phyloP scores from a whole-genome alignment of 768 basidiomycete genomes.

The Mycena venus region DNA sequence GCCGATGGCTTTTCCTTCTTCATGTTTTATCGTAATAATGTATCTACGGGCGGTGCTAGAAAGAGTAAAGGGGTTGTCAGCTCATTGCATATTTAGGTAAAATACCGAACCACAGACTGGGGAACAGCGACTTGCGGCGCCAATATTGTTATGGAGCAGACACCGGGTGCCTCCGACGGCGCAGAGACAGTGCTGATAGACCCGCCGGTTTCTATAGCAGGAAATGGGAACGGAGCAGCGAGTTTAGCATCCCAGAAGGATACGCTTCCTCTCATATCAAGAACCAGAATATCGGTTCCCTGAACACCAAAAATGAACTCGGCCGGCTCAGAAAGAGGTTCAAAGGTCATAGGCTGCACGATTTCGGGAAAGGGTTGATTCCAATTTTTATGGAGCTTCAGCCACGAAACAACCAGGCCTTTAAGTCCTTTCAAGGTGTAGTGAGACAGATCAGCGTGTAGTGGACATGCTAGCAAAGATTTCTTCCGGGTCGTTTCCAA shows the following conservation, averaged over 20 bases:
- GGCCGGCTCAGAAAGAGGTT: not conserved
- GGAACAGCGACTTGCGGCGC: not conserved
- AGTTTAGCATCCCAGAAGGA: conserved; percentile 20
- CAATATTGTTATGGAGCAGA: not conserved
- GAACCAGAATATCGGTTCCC: conserved; percentile 26
- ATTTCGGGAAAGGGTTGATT: not conserved
- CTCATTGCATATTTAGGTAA: not conserved
- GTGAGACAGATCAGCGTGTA: conserved; percentile 9
- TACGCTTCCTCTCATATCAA: not conserved
- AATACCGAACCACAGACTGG: not conserved
- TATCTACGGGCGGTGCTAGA: not conserved
- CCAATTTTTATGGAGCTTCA: conserved; percentile 24
- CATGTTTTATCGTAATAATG: conserved; percentile 21
- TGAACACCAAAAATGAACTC: conserved; percentile 22
- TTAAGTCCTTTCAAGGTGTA: conserved; percentile 17
- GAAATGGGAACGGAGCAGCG: not conserved
- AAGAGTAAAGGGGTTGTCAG: not conserved
- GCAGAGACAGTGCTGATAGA: conserved; percentile 3
- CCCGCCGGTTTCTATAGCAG: conserved; percentile 4
- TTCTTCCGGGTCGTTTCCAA: conserved; percentile 5
- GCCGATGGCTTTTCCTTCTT: not conserved
- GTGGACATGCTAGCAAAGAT: conserved; percentile 14
- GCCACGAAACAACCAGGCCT: conserved; percentile 3
- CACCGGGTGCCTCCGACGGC: not conserved
- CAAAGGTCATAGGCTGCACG: not conserved